phyloP scores from a whole-genome alignment of 169 alveolate genomes.

The Plasmodium ovale region DNA sequence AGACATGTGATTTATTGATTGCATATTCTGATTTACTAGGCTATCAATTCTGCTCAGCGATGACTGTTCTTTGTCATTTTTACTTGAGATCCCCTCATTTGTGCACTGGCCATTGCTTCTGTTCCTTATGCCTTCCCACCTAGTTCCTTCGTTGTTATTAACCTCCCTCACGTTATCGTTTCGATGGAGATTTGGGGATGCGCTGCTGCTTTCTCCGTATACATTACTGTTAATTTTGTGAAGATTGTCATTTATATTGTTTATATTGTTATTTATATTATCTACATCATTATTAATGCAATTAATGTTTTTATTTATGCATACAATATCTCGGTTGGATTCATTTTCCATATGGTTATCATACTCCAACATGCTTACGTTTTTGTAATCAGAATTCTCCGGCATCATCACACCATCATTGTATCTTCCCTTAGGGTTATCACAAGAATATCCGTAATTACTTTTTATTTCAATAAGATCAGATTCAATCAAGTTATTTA shows the following conservation, averaged over 20 bases:
- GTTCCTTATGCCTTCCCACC: not conserved
- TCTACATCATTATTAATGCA: constrained; percentile 67
- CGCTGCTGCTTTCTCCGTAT: not conserved
- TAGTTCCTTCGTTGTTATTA: not conserved
- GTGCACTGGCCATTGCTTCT: not conserved
- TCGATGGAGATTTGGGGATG: too few species aligned
- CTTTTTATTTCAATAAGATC: constrained; percentile 58
- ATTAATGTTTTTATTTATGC: constrained; percentile 65
- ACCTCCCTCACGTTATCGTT: not conserved
- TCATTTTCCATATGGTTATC: constrained; percentile 18
- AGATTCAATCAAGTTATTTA: constrained; percentile 69
- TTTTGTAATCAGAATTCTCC: constrained; percentile 17
- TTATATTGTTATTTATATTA: constrained; percentile 63
- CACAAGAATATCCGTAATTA: constrained; percentile 20
- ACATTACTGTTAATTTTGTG: constrained; percentile 57
- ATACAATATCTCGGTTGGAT: constrained; percentile 3
- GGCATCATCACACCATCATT: not conserved
- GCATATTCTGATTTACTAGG: constrained; percentile 66
- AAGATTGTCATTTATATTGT: constrained; percentile 38
- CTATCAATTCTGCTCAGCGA: constrained; percentile 47
- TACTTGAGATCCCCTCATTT: not conserved
- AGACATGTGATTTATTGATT: constrained; percentile 65
- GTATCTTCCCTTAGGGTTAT: constrained; percentile 4
- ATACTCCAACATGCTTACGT: not conserved
- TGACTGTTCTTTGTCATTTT: constrained; percentile 9